Conservation (phyloP, 345 rosid species). For the Heritiera fomes region DNA sequence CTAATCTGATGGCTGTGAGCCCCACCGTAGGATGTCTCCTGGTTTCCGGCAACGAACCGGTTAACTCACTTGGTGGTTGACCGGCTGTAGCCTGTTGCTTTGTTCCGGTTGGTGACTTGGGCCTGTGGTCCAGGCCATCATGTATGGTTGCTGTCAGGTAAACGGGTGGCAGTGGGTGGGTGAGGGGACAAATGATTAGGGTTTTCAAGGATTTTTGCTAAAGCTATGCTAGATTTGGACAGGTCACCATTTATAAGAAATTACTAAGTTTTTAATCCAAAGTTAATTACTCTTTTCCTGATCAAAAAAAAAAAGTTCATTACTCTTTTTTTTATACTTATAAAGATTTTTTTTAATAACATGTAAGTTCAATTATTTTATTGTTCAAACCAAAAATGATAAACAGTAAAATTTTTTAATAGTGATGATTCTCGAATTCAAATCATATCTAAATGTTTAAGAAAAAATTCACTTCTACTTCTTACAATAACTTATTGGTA, state of each 20-base stretch:
- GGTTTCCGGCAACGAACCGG: slow-evolving; percentile 25
- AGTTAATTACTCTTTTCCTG: too few relatives aligned
- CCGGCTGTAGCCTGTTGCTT: slow-evolving; percentile 21
- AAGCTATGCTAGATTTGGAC: background rate
- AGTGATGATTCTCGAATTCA: too few relatives aligned
- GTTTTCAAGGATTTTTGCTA: slow-evolving; percentile 7
- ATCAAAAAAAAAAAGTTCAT: too few relatives aligned
- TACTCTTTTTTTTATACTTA: too few relatives aligned
- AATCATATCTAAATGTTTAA: too few relatives aligned
- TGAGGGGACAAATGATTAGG: slow-evolving; percentile 28
- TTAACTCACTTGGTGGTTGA: slow-evolving; percentile 4
- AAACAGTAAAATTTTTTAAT: too few relatives aligned
- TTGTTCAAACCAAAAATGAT: too few relatives aligned
- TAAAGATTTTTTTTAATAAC: too few relatives aligned
- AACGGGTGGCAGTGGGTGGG: slow-evolving; percentile 32
- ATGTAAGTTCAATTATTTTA: too few relatives aligned
- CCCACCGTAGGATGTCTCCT: slow-evolving; percentile 36
- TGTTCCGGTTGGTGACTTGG: slow-evolving; percentile 15
- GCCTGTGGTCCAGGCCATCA: slow-evolving; percentile 32
- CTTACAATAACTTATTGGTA: too few relatives aligned
- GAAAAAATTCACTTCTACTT: too few relatives aligned
- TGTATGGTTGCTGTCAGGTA: slow-evolving; percentile 35
- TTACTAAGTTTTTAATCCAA: background rate
- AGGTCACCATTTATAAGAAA: too few relatives aligned
- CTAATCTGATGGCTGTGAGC: background rate